Percentiles rank a stretch among this genome's conserved stretches.
phyloP scores from a whole-genome alignment of 202 grass and related monocot species.

The Setaria italica region DNA sequence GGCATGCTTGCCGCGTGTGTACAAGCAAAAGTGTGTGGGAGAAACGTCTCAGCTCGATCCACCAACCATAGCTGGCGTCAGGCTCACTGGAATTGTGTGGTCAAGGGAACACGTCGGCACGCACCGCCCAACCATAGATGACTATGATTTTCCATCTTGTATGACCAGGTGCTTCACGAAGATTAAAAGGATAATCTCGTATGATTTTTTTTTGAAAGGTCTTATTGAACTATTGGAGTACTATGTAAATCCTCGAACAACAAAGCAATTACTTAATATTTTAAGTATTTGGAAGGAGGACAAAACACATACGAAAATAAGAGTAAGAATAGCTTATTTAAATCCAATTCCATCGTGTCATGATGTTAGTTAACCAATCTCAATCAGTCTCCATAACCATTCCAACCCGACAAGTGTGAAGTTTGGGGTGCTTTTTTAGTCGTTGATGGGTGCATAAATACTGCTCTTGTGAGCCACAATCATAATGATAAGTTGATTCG shows the following conservation, averaged over 20 bases:
- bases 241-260: background rate
- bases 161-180: background rate
- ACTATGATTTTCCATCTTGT: background rate
- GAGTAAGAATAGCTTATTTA: background rate
- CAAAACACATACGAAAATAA: background rate
- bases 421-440: background rate
- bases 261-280: background rate
- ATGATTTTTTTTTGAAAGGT: background rate
- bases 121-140: background rate
- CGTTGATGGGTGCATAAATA: background rate
- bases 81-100: background rate
- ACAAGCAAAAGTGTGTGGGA: background rate
- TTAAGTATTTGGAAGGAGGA: background rate
- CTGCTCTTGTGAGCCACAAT: background rate
- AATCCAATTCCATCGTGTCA: background rate
- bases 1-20: constrained; percentile 22
- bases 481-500: background rate
- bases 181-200: background rate
- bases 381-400: constrained; percentile 5
- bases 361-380: constrained; percentile 3
- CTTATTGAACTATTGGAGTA: background rate
- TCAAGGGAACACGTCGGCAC: constrained; percentile 36
- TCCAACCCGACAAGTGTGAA: background rate
- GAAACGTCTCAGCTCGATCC: constrained; percentile 6
- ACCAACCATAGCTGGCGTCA: constrained; percentile 3